phyloP scores from a whole-genome alignment of 1,284 basidiomycete genomes.

The Cutaneotrichosporon cavernicola region DNA sequence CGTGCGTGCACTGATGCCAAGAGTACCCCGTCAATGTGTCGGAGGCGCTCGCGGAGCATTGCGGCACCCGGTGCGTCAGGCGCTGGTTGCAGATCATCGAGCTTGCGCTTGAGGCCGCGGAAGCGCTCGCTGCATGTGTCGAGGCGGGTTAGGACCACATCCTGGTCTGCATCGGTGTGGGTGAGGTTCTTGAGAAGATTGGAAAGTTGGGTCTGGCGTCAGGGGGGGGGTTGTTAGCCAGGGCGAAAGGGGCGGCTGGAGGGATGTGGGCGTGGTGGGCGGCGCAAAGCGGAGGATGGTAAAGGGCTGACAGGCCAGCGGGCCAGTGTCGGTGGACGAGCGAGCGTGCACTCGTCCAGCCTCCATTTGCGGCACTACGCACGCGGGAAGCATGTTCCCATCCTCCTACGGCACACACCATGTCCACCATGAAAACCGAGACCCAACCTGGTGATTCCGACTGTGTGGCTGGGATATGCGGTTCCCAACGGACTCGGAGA shows the following conservation, averaged over 20 bases:
- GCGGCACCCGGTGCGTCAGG: constrained; percentile 8
- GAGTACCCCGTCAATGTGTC: constrained; percentile 21
- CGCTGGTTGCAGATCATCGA: constrained; percentile 30
- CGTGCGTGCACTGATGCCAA: constrained; percentile 8
- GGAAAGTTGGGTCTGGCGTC: constrained; percentile 24
- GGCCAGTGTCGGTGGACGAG: too few species aligned
- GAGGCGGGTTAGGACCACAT: constrained; percentile 32
- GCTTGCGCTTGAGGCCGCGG: constrained; percentile 53
- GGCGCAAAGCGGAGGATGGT: too few species aligned
- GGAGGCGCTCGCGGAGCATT: constrained; percentile 21
- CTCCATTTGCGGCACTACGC: too few species aligned
- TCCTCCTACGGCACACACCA: too few species aligned
- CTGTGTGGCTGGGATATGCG: too few species aligned
- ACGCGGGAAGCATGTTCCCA: too few species aligned
- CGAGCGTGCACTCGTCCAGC: too few species aligned
- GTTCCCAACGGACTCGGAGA: too few species aligned
- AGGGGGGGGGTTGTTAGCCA: not conserved
- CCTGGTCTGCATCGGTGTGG: constrained; percentile 24
- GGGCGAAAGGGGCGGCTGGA: not conserved
- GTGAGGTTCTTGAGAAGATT: constrained; percentile 30
- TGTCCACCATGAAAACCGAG: too few species aligned
- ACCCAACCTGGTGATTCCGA: too few species aligned
- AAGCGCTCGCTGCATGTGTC: constrained; percentile 42
- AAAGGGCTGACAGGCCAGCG: too few species aligned
- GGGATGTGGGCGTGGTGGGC: too few species aligned